phyloP scores from a whole-genome alignment of 2,329 filamentous ascomycete species.

The Emmonsia crescens region DNA sequence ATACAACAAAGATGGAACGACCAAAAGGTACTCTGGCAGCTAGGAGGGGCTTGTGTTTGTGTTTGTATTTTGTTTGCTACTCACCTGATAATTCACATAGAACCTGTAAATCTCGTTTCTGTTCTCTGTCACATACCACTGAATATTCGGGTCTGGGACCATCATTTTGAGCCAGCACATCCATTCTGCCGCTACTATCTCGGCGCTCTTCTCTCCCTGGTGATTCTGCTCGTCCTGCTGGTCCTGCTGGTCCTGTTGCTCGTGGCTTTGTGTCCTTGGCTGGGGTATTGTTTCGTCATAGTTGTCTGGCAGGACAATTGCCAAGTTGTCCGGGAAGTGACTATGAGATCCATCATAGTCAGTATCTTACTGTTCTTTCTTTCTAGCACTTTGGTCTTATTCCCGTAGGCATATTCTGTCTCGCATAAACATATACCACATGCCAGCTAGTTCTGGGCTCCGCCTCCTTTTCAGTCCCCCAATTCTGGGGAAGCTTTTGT shows the following conservation, averaged over 20 bases:
- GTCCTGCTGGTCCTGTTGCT: not conserved
- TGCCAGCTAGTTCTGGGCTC: not conserved
- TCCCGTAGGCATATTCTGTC: not conserved
- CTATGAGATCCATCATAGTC: not conserved
- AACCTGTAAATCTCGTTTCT: not conserved
- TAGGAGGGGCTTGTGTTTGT: not conserved
- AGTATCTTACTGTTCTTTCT: not conserved
- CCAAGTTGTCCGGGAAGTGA: not conserved
- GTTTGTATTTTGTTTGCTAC: not conserved
- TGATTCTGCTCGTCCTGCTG: not conserved
- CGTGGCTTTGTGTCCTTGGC: not conserved
- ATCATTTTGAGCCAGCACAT: not conserved
- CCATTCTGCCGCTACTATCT: not conserved
- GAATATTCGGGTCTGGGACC: not conserved
- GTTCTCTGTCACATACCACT: constrained; percentile 1
- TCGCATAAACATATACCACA: not conserved
- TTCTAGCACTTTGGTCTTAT: not conserved
- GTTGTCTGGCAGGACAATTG: not conserved
- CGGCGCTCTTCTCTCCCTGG: not conserved
- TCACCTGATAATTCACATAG: constrained; percentile 1
- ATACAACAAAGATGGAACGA: not conserved
- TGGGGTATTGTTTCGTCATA: not conserved
- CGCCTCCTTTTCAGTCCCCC: not conserved
- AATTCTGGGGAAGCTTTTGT: not conserved
- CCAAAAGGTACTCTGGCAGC: not conserved